A percentile compares a stretch with the other conserved stretches of the same genome.
Conservation (phyloP, 495 filamentous ascomycete species). For the Aspergillus affinis region DNA sequence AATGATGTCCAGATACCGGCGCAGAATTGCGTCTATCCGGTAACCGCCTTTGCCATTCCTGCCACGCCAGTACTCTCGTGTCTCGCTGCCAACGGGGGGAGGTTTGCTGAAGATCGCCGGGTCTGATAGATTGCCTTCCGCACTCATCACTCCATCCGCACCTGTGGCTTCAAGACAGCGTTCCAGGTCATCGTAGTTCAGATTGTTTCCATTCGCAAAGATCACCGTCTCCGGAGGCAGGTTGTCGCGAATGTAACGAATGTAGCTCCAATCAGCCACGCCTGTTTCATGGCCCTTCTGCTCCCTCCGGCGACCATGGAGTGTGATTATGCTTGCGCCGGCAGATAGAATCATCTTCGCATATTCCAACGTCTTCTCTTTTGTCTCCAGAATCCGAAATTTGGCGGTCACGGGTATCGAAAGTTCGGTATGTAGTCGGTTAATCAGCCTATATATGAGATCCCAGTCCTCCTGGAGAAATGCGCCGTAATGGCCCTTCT, state of each 20-base stretch:
- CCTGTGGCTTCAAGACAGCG: conserved; percentile 80
- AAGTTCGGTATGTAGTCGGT: conserved; percentile 68
- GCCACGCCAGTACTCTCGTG: conserved; percentile 81
- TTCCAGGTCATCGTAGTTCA: conserved; percentile 78
- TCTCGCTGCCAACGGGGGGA: conserved; percentile 61
- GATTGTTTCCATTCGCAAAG: conserved; percentile 94
- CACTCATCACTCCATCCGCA: conserved; percentile 92
- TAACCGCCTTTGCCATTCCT: conserved; percentile 81
- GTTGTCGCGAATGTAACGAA: conserved; percentile 79
- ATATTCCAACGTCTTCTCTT: conserved; percentile 83
- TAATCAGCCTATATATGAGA: conserved; percentile 76
- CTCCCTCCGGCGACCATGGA: conserved; percentile 85
- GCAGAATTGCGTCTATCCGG: conserved; percentile 80
- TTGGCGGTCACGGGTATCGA: conserved; percentile 89
- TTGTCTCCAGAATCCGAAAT: conserved; percentile 85
- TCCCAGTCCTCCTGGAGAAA: conserved; percentile 94
- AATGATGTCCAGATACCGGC: conserved; percentile 88
- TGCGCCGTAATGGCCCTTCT: conserved; percentile 84
- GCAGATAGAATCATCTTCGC: conserved; percentile 84
- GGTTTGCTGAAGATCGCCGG: conserved; percentile 78
- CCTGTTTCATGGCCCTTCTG: conserved; percentile 97
- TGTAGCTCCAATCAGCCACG: conserved; percentile 83
- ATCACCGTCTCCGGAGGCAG: conserved; percentile 86
- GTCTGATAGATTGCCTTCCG: conserved; percentile 90
- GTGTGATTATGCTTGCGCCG: conserved; percentile 87